Base-by-base conservation (phyloP, 2,329 filamentous ascomycete species). In the Talaromyces sp. region DNA sequence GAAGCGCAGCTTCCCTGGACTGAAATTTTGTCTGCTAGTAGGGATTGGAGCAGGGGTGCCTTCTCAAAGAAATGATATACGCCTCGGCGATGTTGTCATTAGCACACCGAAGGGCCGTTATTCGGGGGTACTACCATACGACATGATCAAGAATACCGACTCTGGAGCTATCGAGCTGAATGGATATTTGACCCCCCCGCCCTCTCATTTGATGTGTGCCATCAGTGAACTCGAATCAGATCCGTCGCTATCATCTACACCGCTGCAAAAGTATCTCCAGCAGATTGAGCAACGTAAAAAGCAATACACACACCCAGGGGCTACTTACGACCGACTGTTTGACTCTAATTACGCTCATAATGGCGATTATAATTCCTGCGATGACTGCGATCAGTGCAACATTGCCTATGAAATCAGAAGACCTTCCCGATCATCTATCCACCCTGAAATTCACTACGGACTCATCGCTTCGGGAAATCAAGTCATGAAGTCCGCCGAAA, bases 11-110 rank as follows among this genome's bases (percentile, higher is more conserved):
- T 75, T 75, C 47, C 64, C 67, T 1, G 14, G 14, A 7, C n/a
- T 71, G 1, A 64, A 65, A 47, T 71, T 72, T 14, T 69, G 69
- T 58, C 63, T 75, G 3, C 27, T 75, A 3, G 71, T 75, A 3
- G 73, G 72, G 3, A 70, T 74, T 39, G 72, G 72, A 5, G 72
- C 69, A 1, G 73, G 72, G 8, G 67, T 72, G 10, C 72, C 72
- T 1, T 58, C 52, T 19, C 19, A 24, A 31, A 48, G 39, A 37
- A 59, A 59, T n/a, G 62, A 63, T 37, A 63, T 67, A 65, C 69
- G 72, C 8, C 68, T 75, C 0, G 72, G 72, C 4, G 73, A 75
- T 64, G 67, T 75, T 1, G 68, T 74, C 24, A 68, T 75, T 11
- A 71, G 73, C 65, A 64, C 68, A 14, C 68, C 70, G 7, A 60